Conservation (phyloP, 2,329 filamentous ascomycete species). For the Trichoderma hamatum region DNA sequence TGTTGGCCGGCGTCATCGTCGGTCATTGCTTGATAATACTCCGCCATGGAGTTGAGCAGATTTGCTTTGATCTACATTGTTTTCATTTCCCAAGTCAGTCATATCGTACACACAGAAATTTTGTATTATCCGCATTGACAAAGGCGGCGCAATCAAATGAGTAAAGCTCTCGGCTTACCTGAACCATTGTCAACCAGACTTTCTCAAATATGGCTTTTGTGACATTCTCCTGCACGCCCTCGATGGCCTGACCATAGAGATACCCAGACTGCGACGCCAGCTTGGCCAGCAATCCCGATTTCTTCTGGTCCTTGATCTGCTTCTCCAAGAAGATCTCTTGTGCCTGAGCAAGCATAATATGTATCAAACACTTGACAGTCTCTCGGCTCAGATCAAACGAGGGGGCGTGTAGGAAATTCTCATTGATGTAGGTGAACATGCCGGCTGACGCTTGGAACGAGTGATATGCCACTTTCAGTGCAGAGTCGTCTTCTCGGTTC, state of each 20-base stretch:
- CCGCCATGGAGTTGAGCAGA: slow-evolving; percentile 81
- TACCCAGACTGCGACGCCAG: slow-evolving; percentile 88
- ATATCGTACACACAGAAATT: not conserved
- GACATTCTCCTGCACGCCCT: slow-evolving; percentile 91
- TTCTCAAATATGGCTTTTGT: slow-evolving; percentile 91
- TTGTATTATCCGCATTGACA: not conserved
- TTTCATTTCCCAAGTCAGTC: not conserved
- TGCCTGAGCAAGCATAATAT: slow-evolving; percentile 89
- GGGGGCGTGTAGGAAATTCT: slow-evolving; percentile 97
- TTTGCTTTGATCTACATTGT: slow-evolving; percentile 69
- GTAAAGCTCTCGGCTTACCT: slow-evolving; percentile 53
- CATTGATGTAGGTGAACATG: slow-evolving; percentile 99
- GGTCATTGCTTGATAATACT: slow-evolving; percentile 90
- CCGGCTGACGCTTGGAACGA: slow-evolving; percentile 97
- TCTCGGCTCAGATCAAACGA: slow-evolving; percentile 95
- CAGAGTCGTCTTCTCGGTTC: slow-evolving; percentile 86
- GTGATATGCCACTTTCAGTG: slow-evolving; percentile 95
- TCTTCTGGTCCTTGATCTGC: slow-evolving; percentile 90
- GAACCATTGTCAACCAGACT: slow-evolving; percentile 82
- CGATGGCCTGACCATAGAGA: slow-evolving; percentile 82
- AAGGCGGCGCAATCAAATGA: too few relatives aligned
- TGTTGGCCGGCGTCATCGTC: slow-evolving; percentile 89
- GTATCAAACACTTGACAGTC: slow-evolving; percentile 92
- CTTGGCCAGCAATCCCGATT: slow-evolving; percentile 88
- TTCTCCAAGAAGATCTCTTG: slow-evolving; percentile 98